These are phyloP conservation scores for Orbilia blumenaviensis DNA, from an alignment of 2,329 filamentous ascomycete genomes.

Conservation along the genomic window DNA sequence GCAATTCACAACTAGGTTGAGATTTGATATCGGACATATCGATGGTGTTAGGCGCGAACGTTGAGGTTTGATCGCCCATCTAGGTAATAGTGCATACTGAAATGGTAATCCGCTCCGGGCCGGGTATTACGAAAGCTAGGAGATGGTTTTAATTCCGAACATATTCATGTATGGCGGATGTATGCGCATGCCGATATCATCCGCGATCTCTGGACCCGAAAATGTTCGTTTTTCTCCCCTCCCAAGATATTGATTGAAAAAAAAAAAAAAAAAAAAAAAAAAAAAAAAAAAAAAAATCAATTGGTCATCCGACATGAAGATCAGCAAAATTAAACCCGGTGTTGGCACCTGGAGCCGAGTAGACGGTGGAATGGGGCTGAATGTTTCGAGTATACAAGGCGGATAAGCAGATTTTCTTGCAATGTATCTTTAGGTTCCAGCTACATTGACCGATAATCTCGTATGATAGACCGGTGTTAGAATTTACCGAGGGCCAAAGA, in stretches of 20 bases:
- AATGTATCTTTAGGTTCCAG: slow-evolving; percentile 3
- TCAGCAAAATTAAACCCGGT: slow-evolving; percentile 19
- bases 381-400: slow-evolving; percentile 8
- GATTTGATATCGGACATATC: neutral
- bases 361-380: slow-evolving; percentile 3
- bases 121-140: neutral
- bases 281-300: too few relatives aligned
- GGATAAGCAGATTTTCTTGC: neutral
- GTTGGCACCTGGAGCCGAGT: slow-evolving; percentile 38
- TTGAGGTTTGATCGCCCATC: too few relatives aligned
- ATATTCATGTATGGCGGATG: neutral
- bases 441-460: slow-evolving; percentile 16
- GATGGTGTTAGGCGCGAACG: too few relatives aligned
- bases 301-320: slow-evolving; percentile 22
- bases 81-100: slow-evolving; percentile 11
- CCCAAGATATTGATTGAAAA: neutral
- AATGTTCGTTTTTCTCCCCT: neutral
- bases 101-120: slow-evolving; percentile 11
- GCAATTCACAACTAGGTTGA: neutral
- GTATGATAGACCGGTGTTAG: neutral
- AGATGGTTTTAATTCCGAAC: slow-evolving; percentile 26
- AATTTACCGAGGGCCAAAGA: neutral
- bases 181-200: too few relatives aligned
- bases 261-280: too few relatives aligned
- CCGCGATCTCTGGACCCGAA: neutral